Base-by-base conservation (phyloP, 495 filamentous ascomycete genomes). In the Diplogelasinospora grovesii region DNA sequence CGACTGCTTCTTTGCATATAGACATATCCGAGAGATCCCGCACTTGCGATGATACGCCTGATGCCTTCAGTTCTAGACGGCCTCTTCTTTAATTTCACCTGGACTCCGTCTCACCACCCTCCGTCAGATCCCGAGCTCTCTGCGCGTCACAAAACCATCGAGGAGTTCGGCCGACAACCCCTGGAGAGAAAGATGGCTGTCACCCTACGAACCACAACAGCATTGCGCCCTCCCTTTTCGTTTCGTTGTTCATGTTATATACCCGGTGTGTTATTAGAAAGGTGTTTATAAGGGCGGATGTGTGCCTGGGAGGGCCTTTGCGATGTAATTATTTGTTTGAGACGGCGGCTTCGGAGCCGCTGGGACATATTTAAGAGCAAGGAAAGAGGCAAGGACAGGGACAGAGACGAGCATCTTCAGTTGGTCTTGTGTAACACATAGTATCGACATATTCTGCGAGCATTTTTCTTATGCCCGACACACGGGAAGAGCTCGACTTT, bases 181-280 rank as follows among this genome's bases (percentile, higher is more conserved):
- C 16, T 27, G 22, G 36, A 23, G 3, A 7, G 22, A 19, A 10
- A 14, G 8, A 6, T 11, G 22, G 20, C 26, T 8, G 22, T 13
- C 36, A 22, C 35, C 20, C 28, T 36, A 28, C 20, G 23, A 15
- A 43, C 23, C 14, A 30, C 14, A 23, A 32, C 11, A 27, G 33
- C 35, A 36, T 36, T 4, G 24, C 22, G 24, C 41, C 41, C 57
- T 59, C 52, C 56, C 53, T 48, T 49, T 66, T 57, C 49, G 43
- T 53, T 66, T 63, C 46, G 43, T 59, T 62, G 48, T 60, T 55
- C 42, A 51, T 63, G 59, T 50, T 56, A 65, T 64, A 67, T 69
- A 69, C 61, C 62, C 64, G 47, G 53, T 39, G 47, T 46, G 45
- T 50, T 37, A 43, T 13, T 27, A 46, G 42, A 52, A 49, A 53